Base-by-base conservation (phyloP, 768 basidiomycete genomes). In the Pulveroboletus frians region DNA sequence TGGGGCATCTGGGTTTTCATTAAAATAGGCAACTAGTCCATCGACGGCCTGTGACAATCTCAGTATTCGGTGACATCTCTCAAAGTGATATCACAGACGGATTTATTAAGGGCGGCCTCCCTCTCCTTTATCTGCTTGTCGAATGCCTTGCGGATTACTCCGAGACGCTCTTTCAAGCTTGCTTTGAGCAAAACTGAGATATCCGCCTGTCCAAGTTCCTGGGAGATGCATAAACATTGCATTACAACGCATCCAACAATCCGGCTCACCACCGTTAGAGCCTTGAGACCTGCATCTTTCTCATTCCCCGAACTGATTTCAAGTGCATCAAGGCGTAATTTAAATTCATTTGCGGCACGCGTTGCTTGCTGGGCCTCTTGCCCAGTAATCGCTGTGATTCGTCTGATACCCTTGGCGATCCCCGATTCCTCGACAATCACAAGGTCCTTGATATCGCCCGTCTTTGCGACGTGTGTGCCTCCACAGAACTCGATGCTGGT, bases 401-500 rank as follows among this genome's bases (percentile, higher is more conserved):
- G 83, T 43, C 96, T 85, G 55, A 97, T 95, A 35, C 96, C 96
- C 73, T 98, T 98, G 7, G 96, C 96, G 59, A 98, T 98, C 30
- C 94, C 94, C 4, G 89, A 89, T 68, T 98, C 96, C 61, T 98
- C 96, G 5, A 80, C 85, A 53, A 99, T 88, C 26, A 94, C 85
- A 65, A 99, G 88, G 64, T 92, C 87, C 70, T 95, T 94, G 77
- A 99, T 98, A 59, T 94, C 92, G 15, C 94, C 92, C 0, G 96
- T 99, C 70, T 85, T 89, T n/a, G 82, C 79, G 47, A 99, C 96
- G 65, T 99, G 96, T 82, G 96, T 99, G 68, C 96, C 96, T 69
- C 96, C 96, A 66, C 96, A 99, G 65, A 99, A 95, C 70, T 99
- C 96, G 54, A 96, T 81, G 66, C 89, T 93, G 10, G 95, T 96